These are phyloP conservation scores for Fomitopsis schrenkii DNA, from an alignment of 1,284 basidiomycete genomes.

Conservation along the genomic window DNA sequence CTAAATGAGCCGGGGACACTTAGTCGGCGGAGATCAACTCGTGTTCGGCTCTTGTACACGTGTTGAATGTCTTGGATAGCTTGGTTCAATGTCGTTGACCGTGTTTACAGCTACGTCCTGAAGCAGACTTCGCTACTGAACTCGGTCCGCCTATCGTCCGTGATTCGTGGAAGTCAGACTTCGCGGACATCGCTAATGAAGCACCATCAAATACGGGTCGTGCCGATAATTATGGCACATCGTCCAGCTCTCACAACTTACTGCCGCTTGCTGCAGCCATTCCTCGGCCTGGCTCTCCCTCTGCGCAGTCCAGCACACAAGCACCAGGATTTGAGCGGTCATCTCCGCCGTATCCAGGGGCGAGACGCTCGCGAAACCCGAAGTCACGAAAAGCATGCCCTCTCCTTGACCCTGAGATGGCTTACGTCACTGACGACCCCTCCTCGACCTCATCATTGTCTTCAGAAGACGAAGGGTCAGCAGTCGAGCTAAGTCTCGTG, in stretches of 20 bases:
- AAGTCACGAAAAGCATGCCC: background rate
- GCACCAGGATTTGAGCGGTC: background rate
- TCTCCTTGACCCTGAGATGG: background rate
- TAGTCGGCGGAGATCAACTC: too few relatives aligned
- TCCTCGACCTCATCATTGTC: slow-evolving; percentile 15
- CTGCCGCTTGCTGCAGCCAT: slow-evolving; percentile 5
- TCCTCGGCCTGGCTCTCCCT: background rate
- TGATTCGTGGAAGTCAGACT: slow-evolving; percentile 61
- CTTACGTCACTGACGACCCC: background rate
- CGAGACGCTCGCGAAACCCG: background rate
- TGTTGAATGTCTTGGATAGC: background rate
- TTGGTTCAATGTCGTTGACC: background rate
- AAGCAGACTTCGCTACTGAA: slow-evolving; percentile 59
- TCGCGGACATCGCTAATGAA: background rate
- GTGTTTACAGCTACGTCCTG: slow-evolving; percentile 56
- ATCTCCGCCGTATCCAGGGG: background rate
- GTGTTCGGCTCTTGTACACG: background rate
- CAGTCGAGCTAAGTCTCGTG: slow-evolving; percentile 20
- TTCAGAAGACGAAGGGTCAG: slow-evolving; percentile 37
- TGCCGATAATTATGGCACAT: background rate
- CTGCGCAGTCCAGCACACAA: background rate
- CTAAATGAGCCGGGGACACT: too few relatives aligned
- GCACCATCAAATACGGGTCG: slow-evolving; percentile 32
- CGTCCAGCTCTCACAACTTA: background rate
- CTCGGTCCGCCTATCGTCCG: slow-evolving; percentile 67